Conservation (phyloP, 768 basidiomycete genomes). For the Tylopilus plumbeoviolaceoides region DNA sequence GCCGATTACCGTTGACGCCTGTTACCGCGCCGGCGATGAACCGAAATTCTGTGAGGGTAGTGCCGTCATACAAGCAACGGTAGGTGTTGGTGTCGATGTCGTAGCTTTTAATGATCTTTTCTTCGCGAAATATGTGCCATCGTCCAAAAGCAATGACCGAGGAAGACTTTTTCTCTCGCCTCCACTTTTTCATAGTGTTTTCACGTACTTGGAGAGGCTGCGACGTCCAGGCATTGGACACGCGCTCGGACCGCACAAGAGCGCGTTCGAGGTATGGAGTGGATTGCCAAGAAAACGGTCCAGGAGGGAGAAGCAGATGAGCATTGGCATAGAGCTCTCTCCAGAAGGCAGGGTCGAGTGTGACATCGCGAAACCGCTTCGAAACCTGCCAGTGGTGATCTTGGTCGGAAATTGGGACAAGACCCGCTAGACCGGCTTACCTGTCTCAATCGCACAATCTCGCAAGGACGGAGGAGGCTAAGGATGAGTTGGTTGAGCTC, state of each 20-base stretch:
- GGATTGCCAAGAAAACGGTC: neutral
- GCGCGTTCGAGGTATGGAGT: neutral
- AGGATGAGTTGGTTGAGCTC: neutral
- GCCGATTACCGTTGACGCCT: neutral
- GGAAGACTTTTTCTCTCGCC: too few relatives aligned
- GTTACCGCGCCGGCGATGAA: neutral
- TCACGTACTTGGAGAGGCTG: neutral
- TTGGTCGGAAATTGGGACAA: neutral
- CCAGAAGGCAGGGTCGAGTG: neutral
- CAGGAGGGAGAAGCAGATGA: neutral
- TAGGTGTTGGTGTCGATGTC: neutral
- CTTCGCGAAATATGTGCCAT: neutral
- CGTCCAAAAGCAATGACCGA: neutral
- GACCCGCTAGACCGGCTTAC: neutral
- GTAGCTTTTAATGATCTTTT: neutral
- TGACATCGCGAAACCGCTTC: too few relatives aligned
- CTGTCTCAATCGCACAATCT: neutral
- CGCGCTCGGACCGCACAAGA: neutral
- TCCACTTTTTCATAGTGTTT: neutral
- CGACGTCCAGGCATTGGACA: neutral
- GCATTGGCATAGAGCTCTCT: neutral
- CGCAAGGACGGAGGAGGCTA: neutral
- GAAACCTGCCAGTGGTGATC: neutral
- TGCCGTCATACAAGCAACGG: neutral
- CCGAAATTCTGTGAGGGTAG: neutral